Base-by-base conservation (phyloP, 2,329 filamentous ascomycete species). In the Claviceps purpurea region DNA sequence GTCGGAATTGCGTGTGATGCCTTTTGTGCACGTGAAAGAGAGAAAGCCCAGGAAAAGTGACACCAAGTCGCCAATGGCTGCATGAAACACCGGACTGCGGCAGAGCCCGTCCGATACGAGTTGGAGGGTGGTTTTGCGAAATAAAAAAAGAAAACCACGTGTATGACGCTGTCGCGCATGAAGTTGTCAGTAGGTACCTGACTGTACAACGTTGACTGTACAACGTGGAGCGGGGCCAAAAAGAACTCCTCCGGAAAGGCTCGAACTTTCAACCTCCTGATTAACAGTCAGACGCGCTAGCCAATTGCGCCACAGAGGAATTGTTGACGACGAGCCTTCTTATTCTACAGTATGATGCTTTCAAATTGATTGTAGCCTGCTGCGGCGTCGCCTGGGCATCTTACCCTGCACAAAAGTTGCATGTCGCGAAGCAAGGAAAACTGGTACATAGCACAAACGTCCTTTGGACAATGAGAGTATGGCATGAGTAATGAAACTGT, bases 271-370 rank as follows among this genome's bases (percentile, higher is more conserved):
- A 50, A 50, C 49, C 49, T 63, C 60, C 56, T 58, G 62, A 67
- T 67, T 77, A 77, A 77, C 74, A 77, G 74, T 77, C 74, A 72
- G 70, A 77, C 75, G 74, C 75, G 74, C 74, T 77, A 77, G 72
- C 74, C 75, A 76, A 74, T 62, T 71, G 68, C 57, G 68, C 68
- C 66, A 80, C 74, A 55, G 58, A 59, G 57, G 59, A 61, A 40
- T n/a, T 44, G 40, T 41, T 49, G 37, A 6, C 1, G 1, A 1
- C 2, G 1, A 1, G 0, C 1, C 0, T 1, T 1, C 8, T 20
- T 18, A 41, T 20, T 8, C 2, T 8, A 18, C 6, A n/a, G 0
- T 22, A 16, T 37, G 30, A 22, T 22, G 1, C 0, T 22, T 4
- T 22, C 1, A 1, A 22, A 4, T 22, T 22, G 22, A 22, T 22